Evolutionary conservation across 495 filamentous ascomycete genomes (phyloP), one percentile per base, ranked within the genome.

Genomic region (Aspergillus cavernicola): DNA sequence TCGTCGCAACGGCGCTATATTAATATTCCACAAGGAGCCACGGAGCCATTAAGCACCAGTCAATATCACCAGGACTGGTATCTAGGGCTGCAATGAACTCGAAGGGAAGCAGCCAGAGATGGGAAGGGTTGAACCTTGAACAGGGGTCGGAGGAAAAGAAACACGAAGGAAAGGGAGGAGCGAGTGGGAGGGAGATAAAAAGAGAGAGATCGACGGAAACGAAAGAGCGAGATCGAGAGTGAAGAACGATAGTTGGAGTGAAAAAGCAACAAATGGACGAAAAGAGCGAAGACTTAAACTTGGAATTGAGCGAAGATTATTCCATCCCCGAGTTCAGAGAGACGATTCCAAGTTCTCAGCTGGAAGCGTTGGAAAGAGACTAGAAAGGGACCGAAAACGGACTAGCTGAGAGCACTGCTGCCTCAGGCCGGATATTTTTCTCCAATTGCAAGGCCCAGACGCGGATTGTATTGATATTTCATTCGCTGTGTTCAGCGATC

Each of bases 31-130:
- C 41, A 36, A 45, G 23, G 50, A 59, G 46, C 53, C 50, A 46
- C 67, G 59, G 32, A 56, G 40, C 44, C 58, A 42, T 53, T 45
- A 46, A 66, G 56, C 58, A 54, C 56, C 53, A 59, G 70, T 59
- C 59, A 50, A 65, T 58, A 56, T n/a, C n/a, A 38, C 59, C 59
- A 66, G 52, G 50, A 54, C 39, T 41, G 57, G 50, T 39, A 60
- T 57, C 53, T 44, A 61, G 60, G 56, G 55, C 55, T 45, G 53
- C 43, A 36, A 41, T 48, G 33, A 18, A 22, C 50, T 28, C 35
- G 24, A 42, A 41, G 28, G 22, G 24, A 33, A 43, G 55, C 45
- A 51, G 58, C 23, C 37, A 37, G 26, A 19, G 45, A 2, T 8
- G 22, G n/a, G 39, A 50, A 52, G 23, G 41, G 43, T 26, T 28